A percentile compares a stretch with the other conserved stretches of the same genome.
Conservation (phyloP, 768 basidiomycete species). For the Suillus ampliporus region DNA sequence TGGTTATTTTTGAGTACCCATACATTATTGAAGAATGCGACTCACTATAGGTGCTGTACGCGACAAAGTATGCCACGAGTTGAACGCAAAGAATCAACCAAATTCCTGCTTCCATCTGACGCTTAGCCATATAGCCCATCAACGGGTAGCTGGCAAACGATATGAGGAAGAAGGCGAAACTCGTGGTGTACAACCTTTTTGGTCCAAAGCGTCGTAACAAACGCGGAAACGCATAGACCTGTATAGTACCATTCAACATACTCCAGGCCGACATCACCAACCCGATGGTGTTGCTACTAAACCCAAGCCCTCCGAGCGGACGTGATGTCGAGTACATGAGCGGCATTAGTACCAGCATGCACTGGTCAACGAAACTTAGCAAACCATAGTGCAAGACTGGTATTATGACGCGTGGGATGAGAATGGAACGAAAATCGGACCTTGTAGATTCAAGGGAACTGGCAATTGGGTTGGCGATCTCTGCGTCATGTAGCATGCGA, state of each 20-base stretch:
- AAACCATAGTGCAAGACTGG: conserved; percentile 17
- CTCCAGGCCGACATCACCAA: conserved; percentile 11
- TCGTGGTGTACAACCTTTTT: conserved; percentile 11
- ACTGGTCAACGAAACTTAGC: conserved; percentile 18
- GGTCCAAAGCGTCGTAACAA: conserved; percentile 10
- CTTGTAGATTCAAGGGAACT: not conserved
- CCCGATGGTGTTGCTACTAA: conserved; percentile 17
- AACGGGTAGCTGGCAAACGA: conserved; percentile 12
- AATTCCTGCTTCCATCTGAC: conserved; percentile 9
- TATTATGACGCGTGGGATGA: conserved; percentile 7
- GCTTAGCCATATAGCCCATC: conserved; percentile 14
- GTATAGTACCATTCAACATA: conserved; percentile 14
- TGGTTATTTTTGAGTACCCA: not conserved
- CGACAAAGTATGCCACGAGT: conserved; percentile 6
- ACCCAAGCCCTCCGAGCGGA: conserved; percentile 14
- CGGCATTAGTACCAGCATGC: conserved; percentile 14
- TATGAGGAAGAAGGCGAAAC: conserved; percentile 11
- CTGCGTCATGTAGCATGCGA: not conserved
- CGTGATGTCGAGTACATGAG: conserved; percentile 21
- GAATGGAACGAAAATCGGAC: conserved; percentile 1
- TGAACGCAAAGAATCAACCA: conserved; percentile 11
- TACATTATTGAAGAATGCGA: no score
- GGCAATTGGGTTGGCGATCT: not conserved
- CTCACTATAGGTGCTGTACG: conserved; percentile 12
- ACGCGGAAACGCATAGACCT: conserved; percentile 13